Evolutionary conservation across 331 rosid species (phyloP), one percentile per base, ranked within the genome.

Genomic region (Ulmus americana): DNA sequence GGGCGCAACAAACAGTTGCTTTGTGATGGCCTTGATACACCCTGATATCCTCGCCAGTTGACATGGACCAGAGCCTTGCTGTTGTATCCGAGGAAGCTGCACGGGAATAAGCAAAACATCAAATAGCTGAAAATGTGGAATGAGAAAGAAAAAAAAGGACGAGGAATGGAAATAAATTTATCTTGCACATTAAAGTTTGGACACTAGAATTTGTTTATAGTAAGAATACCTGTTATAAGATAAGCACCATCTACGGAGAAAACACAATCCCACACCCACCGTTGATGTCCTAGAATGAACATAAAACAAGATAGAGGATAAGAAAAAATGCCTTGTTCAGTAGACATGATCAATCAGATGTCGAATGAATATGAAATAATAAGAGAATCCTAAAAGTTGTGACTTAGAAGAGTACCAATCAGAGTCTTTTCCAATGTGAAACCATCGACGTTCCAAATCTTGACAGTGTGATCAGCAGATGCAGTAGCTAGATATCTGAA

Each of bases 251-350:
- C 99, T 10, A 87, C 97, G 5, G 99, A 94, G 87, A 94, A 94
- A 56, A 94, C 99, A 77, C 99, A 94, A 71, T 94, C 99, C 99
- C 99, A 90, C 28, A 94, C 99, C 99, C 99, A 94, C 61, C 96
- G 90, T 56, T 69, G 76, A 74, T 94, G 97, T 65, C 99, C 99
- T 94, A 77, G 65, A 47, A 79, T 44, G 79, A 65, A 72, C 43
- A 58, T n/a, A 47, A 65, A 76, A 64, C 41, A 56, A 10, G 11
- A 62, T 40, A 55, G 35, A 61, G 44, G 63, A 20, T 28, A 63
- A 39, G 12, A 9, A 8, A 12, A 15, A 55, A 48, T 54, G 10
- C 35, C 54, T 49, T 63, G 64, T n/a, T 45, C 54, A 45, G 46
- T 4, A 69, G 10, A 22, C 2, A 28, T 28, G 4, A 76, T n/a